Evolutionary conservation across 371 early-diverging fungal species (phyloP).

Genomic region (Mortierella sp.): DNA sequence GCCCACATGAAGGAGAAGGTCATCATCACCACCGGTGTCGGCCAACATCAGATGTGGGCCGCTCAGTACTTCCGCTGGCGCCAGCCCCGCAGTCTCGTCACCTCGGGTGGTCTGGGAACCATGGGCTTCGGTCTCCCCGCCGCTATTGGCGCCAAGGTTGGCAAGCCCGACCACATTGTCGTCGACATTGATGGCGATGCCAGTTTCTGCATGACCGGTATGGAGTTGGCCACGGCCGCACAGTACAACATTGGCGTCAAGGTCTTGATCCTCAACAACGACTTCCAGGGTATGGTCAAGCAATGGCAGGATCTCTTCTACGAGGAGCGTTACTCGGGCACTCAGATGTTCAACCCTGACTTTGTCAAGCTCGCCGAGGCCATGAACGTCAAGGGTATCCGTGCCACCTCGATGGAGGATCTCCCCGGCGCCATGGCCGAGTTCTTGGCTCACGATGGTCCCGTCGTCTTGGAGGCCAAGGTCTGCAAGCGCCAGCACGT

Average conservation of each 20-base stretch:
- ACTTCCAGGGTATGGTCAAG: slow-evolving; percentile 99
- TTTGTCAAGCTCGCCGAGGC: slow-evolving; percentile 97
- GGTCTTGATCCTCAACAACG: slow-evolving; percentile 95
- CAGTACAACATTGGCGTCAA: slow-evolving; percentile 98
- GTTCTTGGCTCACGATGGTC: slow-evolving; percentile 89
- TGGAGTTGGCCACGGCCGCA: slow-evolving; percentile 97
- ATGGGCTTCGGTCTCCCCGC: slow-evolving; percentile 98
- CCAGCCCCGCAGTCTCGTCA: slow-evolving; percentile 89
- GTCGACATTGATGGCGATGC: slow-evolving; percentile 98
- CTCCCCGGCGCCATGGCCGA: slow-evolving; percentile 90
- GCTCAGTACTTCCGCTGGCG: slow-evolving; percentile 91
- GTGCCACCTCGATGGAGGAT: slow-evolving; percentile 86
- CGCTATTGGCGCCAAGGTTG: slow-evolving; percentile 97
- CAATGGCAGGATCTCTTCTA: slow-evolving; percentile 99
- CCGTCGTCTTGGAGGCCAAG: slow-evolving; percentile 92
- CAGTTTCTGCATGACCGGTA: slow-evolving; percentile 97
- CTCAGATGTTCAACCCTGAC: slow-evolving; percentile 97
- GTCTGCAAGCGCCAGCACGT: slow-evolving; percentile 94
- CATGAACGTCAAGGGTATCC: slow-evolving; percentile 92
- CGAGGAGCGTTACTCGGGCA: slow-evolving; percentile 94
- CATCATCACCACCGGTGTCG: slow-evolving; percentile 96
- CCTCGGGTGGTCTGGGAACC: slow-evolving; percentile 97
- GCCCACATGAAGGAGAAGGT: slow-evolving; percentile 89
- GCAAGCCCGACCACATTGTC: slow-evolving; percentile 92
- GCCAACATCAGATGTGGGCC: slow-evolving; percentile 99